These are phyloP conservation scores for Alternaria metachromatica DNA, from an alignment of 2,329 filamentous ascomycete genomes.

Conservation along the genomic window DNA sequence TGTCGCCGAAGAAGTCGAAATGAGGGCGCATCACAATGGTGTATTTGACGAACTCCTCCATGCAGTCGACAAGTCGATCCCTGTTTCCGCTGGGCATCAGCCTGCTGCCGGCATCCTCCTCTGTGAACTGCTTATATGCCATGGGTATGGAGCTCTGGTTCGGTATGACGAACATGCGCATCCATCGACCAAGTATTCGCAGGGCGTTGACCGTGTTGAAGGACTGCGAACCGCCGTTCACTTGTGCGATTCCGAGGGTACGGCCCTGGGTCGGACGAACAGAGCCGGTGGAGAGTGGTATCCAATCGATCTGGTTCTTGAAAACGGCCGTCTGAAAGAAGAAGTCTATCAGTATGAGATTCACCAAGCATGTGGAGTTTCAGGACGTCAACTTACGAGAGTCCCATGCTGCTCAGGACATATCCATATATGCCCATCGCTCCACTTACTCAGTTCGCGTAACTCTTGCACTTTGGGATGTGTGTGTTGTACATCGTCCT, in stretches of 20 bases:
- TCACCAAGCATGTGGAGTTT: accelerated
- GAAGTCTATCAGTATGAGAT: background rate
- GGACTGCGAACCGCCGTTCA: constrained; percentile 69
- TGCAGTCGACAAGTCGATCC: constrained; percentile 68
- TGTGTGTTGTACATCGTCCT: constrained; percentile 64
- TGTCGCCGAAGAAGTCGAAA: constrained; percentile 66
- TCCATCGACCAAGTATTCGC: constrained; percentile 71
- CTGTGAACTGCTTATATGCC: constrained; percentile 68
- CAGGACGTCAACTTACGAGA: constrained; percentile 50
- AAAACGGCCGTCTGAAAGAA: constrained; percentile 64
- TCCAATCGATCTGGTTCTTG: constrained; percentile 76
- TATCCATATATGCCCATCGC: constrained; percentile 71
- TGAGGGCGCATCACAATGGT: constrained; percentile 69
- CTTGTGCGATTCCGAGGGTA: constrained; percentile 67
- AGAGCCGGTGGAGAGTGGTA: constrained; percentile 66
- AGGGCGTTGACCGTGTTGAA: constrained; percentile 73
- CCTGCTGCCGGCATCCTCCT: constrained; percentile 56
- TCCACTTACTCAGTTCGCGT: constrained; percentile 66
- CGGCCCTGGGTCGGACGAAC: constrained; percentile 71
- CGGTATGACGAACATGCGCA: constrained; percentile 72
- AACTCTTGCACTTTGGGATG: constrained; percentile 70
- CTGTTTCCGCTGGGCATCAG: constrained; percentile 64
- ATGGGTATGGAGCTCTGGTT: constrained; percentile 70
- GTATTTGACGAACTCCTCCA: constrained; percentile 75
- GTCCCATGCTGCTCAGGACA: constrained; percentile 72